Conservation (phyloP, 2,329 filamentous ascomycete species). For the Colletotrichum sansevieriae region DNA sequence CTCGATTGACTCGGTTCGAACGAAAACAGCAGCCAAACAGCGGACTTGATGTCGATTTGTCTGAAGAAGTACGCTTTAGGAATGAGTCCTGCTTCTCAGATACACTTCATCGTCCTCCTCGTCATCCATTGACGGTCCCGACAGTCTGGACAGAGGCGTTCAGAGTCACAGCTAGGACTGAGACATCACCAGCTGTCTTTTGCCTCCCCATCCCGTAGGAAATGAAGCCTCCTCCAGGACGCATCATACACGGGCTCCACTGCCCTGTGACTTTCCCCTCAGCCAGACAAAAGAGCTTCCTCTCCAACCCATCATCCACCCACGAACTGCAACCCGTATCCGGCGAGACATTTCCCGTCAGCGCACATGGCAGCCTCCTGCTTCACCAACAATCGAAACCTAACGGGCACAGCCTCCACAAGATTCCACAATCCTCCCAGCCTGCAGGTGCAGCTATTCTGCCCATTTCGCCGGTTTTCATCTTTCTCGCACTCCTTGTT, state of each 20-base stretch:
- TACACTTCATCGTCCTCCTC: slow-evolving; percentile 20
- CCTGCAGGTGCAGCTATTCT: slow-evolving; percentile 1
- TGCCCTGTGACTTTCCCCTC: not conserved
- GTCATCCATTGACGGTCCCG: slow-evolving; percentile 28
- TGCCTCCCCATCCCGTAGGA: slow-evolving; percentile 7
- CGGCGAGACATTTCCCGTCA: slow-evolving; percentile 32
- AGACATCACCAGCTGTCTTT: slow-evolving; percentile 26
- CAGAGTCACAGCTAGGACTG: slow-evolving; percentile 17
- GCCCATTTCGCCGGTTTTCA: slow-evolving; percentile 9
- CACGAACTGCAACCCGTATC: slow-evolving; percentile 24
- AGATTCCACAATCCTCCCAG: slow-evolving; percentile 24
- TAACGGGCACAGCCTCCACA: slow-evolving; percentile 41
- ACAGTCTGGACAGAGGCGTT: slow-evolving; percentile 37
- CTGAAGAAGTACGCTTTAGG: slow-evolving; percentile 23
- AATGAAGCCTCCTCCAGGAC: slow-evolving; percentile 7
- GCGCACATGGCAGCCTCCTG: slow-evolving; percentile 39
- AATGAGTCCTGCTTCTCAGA: not conserved
- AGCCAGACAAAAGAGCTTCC: slow-evolving; percentile 25
- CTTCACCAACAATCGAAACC: slow-evolving; percentile 21
- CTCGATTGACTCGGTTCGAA: not conserved
- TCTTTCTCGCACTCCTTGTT: not conserved
- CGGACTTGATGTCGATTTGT: not conserved
- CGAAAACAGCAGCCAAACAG: slow-evolving; percentile 26
- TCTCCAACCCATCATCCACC: slow-evolving; percentile 1
- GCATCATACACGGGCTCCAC: slow-evolving; percentile 19